Evolutionary conservation across 2,329 filamentous ascomycete species (phyloP).

Genomic region (Graphilbum fragrans): DNA sequence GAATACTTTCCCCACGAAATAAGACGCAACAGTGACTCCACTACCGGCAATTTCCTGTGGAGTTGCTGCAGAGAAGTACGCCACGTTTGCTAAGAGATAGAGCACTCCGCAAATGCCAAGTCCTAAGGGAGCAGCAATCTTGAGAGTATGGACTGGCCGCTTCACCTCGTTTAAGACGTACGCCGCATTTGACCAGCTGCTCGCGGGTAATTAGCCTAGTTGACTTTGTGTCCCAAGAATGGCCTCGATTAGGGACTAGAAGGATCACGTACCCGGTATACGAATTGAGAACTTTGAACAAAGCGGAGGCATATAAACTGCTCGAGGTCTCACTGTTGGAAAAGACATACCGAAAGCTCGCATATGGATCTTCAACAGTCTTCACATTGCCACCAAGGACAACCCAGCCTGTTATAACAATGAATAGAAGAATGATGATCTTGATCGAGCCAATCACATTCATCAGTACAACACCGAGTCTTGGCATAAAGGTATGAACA

Average conservation of each 20-base stretch:
- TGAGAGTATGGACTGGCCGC: slow-evolving; percentile 52
- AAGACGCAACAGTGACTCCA: slow-evolving; percentile 46
- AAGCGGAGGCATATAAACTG: slow-evolving; percentile 39
- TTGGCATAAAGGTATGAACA: slow-evolving; percentile 39
- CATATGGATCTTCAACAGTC: slow-evolving; percentile 32
- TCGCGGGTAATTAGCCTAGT: too few species aligned
- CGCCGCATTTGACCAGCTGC: slow-evolving; percentile 55
- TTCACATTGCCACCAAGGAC: slow-evolving; percentile 38
- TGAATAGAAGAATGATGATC: slow-evolving; percentile 44
- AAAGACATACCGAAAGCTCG: slow-evolving; percentile 45
- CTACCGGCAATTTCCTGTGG: slow-evolving; percentile 44
- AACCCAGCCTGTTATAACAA: slow-evolving; percentile 48
- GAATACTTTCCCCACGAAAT: slow-evolving; percentile 52
- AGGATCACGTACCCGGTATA: slow-evolving; percentile 34
- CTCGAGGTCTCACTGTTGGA: slow-evolving; percentile 27
- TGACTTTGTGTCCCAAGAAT: too few species aligned
- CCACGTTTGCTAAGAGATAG: slow-evolving; percentile 52
- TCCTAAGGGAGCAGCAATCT: slow-evolving; percentile 49
- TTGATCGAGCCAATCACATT: slow-evolving; percentile 50
- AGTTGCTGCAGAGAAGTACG: slow-evolving; percentile 52
- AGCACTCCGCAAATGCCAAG: slow-evolving; percentile 46
- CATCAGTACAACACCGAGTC: slow-evolving; percentile 46
- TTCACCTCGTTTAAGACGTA: slow-evolving; percentile 54
- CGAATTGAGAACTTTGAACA: slow-evolving; percentile 47
- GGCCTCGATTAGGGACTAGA: too few species aligned